Evolutionary conservation across 495 filamentous ascomycete genomes (phyloP).

Genomic region (Terfezia boudieri): DNA sequence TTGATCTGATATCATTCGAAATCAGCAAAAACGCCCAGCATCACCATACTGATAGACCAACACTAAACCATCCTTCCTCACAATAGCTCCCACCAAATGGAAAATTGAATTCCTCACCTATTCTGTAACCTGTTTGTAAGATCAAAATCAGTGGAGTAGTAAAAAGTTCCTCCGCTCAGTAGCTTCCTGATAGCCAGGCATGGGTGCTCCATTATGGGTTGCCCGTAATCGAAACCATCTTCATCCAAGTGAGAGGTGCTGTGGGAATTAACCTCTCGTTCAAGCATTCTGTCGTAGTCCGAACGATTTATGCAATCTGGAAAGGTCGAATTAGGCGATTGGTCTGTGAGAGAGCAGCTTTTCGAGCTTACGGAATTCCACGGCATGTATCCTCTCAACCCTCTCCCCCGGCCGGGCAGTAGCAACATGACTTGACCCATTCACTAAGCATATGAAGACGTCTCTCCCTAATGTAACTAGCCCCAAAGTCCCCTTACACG

Average conservation of each 20-base stretch:
- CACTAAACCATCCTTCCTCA: too few relatives aligned
- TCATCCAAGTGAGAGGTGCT: constrained; percentile 23
- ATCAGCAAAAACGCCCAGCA: not conserved
- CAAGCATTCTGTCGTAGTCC: constrained; percentile 53
- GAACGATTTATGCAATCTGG: constrained; percentile 47
- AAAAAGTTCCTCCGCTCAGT: constrained; percentile 84
- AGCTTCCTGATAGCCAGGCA: constrained; percentile 81
- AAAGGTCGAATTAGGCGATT: not conserved
- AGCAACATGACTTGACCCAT: constrained; percentile 50
- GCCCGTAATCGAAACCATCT: constrained; percentile 35
- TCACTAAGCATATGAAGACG: constrained; percentile 85
- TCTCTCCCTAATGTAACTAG: constrained; percentile 67
- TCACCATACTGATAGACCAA: too few relatives aligned
- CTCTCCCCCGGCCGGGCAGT: constrained; percentile 68
- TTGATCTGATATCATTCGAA: constrained; percentile 23
- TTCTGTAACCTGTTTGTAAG: constrained; percentile 85
- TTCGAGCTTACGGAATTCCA: constrained; percentile 53
- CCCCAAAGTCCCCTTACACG: constrained; percentile 75
- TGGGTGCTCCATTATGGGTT: constrained; percentile 61
- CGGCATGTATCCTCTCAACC: constrained; percentile 62
- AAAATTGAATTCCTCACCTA: constrained; percentile 28
- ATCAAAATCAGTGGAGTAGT: constrained; percentile 93
- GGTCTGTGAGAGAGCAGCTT: not conserved
- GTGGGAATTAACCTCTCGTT: constrained; percentile 32
- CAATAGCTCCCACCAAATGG: not conserved